Conservation (phyloP, 345 rosid genomes). For the Citrus glauca region DNA sequence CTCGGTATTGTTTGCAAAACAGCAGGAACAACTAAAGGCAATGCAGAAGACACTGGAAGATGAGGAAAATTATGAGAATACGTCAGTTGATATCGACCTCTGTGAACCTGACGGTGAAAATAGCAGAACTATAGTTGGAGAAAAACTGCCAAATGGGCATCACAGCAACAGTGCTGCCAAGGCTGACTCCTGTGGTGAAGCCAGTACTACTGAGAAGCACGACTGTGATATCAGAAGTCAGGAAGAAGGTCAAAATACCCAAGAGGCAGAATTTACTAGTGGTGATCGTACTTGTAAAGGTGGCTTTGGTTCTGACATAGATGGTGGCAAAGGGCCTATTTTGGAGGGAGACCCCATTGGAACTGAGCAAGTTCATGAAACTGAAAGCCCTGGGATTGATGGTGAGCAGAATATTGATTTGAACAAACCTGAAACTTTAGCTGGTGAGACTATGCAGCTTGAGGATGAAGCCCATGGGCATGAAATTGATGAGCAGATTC, state of each 20-base stretch:
- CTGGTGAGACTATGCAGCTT: slow-evolving; percentile 80
- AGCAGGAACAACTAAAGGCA: slow-evolving; percentile 93
- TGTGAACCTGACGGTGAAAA: slow-evolving; percentile 29
- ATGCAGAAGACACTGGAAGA: slow-evolving; percentile 94
- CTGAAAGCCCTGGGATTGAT: slow-evolving; percentile 57
- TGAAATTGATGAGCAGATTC: slow-evolving; percentile 41
- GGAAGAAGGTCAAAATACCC: slow-evolving; percentile 67
- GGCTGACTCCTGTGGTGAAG: slow-evolving; percentile 61
- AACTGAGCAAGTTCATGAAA: slow-evolving; percentile 77
- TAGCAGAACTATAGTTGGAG: slow-evolving; percentile 23
- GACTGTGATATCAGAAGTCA: slow-evolving; percentile 74
- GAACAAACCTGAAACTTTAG: slow-evolving; percentile 34
- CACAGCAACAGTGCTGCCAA: slow-evolving; percentile 30
- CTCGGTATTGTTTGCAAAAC: slow-evolving; percentile 64
- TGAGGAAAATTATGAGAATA: slow-evolving; percentile 82
- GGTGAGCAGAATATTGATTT: slow-evolving; percentile 35
- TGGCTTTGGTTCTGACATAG: slow-evolving; percentile 85
- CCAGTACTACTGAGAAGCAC: slow-evolving; percentile 82
- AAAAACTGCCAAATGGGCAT: slow-evolving; percentile 26
- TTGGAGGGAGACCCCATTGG: slow-evolving; percentile 58
- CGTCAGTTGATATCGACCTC: slow-evolving; percentile 62
- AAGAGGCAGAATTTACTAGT: slow-evolving; percentile 68
- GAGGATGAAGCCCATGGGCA: slow-evolving; percentile 56
- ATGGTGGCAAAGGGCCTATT: slow-evolving; percentile 54
- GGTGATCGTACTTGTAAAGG: slow-evolving; percentile 41